Conservation (phyloP, 768 basidiomycete species). For the Termitomyces sp. region DNA sequence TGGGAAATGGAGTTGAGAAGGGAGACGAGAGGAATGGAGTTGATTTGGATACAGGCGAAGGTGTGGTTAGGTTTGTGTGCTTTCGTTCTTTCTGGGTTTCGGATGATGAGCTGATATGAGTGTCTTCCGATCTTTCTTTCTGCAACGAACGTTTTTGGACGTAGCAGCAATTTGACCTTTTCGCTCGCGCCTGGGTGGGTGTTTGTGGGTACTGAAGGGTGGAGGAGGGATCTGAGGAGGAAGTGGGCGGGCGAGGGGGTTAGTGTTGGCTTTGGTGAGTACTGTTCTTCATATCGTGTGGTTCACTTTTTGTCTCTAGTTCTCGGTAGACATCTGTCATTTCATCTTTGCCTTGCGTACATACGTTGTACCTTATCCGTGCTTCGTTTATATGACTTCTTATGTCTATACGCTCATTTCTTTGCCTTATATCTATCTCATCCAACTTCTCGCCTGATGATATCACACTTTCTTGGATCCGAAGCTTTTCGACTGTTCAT, state of each 20-base stretch:
- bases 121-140: not conserved
- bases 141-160: not conserved
- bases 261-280: not conserved
- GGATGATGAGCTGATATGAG: slow-evolving; percentile 9
- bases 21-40: slow-evolving; percentile 24
- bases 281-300: not conserved
- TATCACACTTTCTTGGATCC: no score
- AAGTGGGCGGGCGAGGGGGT: slow-evolving; percentile 37
- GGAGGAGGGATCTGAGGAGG: slow-evolving; percentile 60
- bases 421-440: no score
- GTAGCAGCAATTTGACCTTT: slow-evolving; percentile 77
- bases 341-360: not conserved
- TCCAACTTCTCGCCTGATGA: no score
- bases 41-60: slow-evolving; percentile 21
- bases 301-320: not conserved
- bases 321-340: not conserved
- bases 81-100: not conserved
- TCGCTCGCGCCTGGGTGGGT: slow-evolving; percentile 69
- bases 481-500: no score
- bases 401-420: no score
- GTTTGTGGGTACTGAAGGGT: slow-evolving; percentile 73
- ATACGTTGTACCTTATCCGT: not conserved
- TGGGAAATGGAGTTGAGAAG: slow-evolving; percentile 32
- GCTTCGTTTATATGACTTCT: not conserved
- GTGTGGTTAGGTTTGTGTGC: slow-evolving; percentile 57